Percentiles rank a stretch among this genome's conserved stretches.
These are phyloP conservation scores for Mycena leptocephala DNA, from an alignment of 768 basidiomycete species.

Conservation along the genomic window DNA sequence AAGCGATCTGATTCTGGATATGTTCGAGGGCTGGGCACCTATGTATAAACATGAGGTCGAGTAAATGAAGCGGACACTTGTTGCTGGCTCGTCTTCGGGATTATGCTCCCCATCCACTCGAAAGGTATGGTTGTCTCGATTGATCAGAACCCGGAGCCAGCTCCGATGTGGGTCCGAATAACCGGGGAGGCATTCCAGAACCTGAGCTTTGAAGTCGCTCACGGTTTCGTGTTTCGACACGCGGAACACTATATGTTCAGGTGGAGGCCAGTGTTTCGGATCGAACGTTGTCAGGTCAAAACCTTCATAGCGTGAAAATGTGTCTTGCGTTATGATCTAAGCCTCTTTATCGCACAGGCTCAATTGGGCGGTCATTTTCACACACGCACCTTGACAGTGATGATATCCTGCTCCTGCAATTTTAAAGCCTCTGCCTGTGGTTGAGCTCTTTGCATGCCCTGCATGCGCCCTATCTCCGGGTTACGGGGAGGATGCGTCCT, in stretches of 20 bases:
- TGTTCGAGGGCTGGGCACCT: constrained; percentile 85
- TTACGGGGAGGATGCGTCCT: too few relatives aligned
- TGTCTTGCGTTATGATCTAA: constrained; percentile 95
- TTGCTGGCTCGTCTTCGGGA: constrained; percentile 91
- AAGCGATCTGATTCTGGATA: constrained; percentile 98
- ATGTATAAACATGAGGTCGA: constrained; percentile 24
- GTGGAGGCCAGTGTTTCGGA: constrained; percentile 97
- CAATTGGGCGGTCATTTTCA: too few relatives aligned
- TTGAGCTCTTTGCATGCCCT: too few relatives aligned
- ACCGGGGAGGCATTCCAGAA: constrained; percentile 91
- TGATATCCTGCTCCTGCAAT: too few relatives aligned
- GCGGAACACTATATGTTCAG: constrained; percentile 92
- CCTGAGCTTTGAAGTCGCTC: constrained; percentile 90
- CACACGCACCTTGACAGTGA: too few relatives aligned
- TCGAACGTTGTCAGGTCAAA: constrained; percentile 98
- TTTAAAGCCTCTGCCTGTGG: too few relatives aligned
- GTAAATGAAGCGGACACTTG: constrained; percentile 69
- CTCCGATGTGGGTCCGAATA: constrained; percentile 85
- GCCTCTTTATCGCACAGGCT: too few relatives aligned
- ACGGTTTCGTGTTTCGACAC: constrained; percentile 96
- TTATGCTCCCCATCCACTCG: constrained; percentile 64
- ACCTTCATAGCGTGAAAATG: constrained; percentile 93
- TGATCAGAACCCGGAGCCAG: constrained; percentile 96
- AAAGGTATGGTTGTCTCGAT: constrained; percentile 96
- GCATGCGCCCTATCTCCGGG: too few relatives aligned